Evolutionary conservation across 257 asterid genomes (phyloP).

Genomic region (Solanum sparsipilum): DNA sequence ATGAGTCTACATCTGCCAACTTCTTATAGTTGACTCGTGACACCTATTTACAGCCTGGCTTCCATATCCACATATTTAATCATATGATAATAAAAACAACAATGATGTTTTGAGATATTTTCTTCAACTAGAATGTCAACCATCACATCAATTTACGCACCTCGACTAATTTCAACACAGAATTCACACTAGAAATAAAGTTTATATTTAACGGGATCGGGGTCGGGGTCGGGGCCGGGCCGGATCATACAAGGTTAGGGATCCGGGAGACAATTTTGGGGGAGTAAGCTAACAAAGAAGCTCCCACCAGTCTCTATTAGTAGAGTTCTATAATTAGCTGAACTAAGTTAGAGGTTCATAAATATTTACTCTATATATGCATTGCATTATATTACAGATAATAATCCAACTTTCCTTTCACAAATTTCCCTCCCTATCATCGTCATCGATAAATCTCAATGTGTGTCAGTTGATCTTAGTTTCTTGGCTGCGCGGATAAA

Average conservation of each 20-base stretch:
- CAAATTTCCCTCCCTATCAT: not conserved
- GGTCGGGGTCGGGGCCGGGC: slow-evolving; percentile 5
- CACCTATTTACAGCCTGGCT: slow-evolving; percentile 23
- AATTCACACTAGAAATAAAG: not conserved
- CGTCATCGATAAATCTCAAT: slow-evolving; percentile 19
- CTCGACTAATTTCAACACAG: not conserved
- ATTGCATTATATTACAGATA: slow-evolving; percentile 20
- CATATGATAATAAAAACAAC: not conserved
- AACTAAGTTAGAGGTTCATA: slow-evolving; percentile 33
- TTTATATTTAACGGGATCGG: not conserved
- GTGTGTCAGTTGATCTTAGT: slow-evolving; percentile 26
- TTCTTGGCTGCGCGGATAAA: slow-evolving; percentile 69
- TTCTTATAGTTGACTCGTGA: not conserved
- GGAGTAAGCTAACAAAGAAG: slow-evolving; percentile 19
- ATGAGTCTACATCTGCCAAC: slow-evolving; percentile 4
- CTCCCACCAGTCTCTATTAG: slow-evolving; percentile 30
- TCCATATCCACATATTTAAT: not conserved
- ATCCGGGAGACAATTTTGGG: slow-evolving; percentile 11
- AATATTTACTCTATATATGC: slow-evolving; percentile 13
- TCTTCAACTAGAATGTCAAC: too few species aligned
- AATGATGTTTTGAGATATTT: not conserved
- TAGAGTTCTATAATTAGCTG: slow-evolving; percentile 30
- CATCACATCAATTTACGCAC: too few species aligned
- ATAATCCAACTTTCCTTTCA: not conserved
- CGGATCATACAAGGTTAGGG: slow-evolving; percentile 30